Evolutionary conservation across 2,329 filamentous ascomycete species (phyloP).

Genomic region (Diaporthe australafricana): DNA sequence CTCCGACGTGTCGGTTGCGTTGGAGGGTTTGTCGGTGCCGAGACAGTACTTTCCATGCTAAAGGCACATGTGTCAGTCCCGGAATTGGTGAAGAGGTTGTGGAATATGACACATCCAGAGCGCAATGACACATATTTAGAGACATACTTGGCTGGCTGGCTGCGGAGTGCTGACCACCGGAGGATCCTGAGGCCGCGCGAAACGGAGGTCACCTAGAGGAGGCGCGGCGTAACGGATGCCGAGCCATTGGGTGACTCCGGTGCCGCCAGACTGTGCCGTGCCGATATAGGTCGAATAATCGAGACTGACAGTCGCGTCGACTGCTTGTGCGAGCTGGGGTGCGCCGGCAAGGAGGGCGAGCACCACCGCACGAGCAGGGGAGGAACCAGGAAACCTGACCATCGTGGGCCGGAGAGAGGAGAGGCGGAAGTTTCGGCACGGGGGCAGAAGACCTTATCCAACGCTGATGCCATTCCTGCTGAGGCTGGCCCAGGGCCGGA

Average conservation of each 20-base stretch:
- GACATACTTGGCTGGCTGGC: slow-evolving; percentile 62
- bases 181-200: slow-evolving; percentile 75
- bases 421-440: background rate
- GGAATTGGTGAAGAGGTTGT: slow-evolving; percentile 60
- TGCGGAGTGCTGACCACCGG: slow-evolving; percentile 55
- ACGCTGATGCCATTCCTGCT: background rate
- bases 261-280: slow-evolving; percentile 30
- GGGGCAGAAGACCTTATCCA: background rate
- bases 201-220: slow-evolving; percentile 73
- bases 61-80: slow-evolving; percentile 48
- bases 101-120: background rate
- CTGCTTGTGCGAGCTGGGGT: slow-evolving; percentile 17
- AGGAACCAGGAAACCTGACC: background rate
- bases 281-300: slow-evolving; percentile 37
- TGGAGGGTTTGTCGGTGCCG: slow-evolving; percentile 42
- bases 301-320: slow-evolving; percentile 27
- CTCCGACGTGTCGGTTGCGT: slow-evolving; percentile 56
- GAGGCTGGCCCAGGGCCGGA: background rate
- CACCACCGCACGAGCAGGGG: slow-evolving; percentile 17
- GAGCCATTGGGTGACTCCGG: slow-evolving; percentile 53
- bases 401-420: background rate
- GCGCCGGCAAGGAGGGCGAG: slow-evolving; percentile 2
- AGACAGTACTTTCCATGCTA: slow-evolving; percentile 46
- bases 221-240: slow-evolving; percentile 80
- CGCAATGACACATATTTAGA: no score